Base-by-base conservation (phyloP, 768 basidiomycete species). In the Tricholoma bakamatsutake region DNA sequence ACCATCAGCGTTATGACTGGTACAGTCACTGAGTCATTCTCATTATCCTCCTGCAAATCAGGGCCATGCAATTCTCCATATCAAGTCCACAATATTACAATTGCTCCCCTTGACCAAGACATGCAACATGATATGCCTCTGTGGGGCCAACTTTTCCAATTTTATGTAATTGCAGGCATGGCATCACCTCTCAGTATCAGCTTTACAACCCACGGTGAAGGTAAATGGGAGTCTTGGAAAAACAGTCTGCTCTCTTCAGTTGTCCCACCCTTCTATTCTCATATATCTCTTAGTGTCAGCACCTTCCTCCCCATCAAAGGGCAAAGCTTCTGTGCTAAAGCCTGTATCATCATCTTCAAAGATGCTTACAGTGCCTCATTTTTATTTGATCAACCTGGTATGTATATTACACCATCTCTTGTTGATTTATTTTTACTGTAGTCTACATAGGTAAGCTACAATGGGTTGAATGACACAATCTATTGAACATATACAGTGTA, bases 61-160 rank as follows among this genome's bases (percentile, higher is more conserved):
- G 43, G 43, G 27, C 27, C 27, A 46, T 12, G 24, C 27, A 46
- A 46, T 46, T 46, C 43, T 46, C 31, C 5, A 4, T 33, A 33
- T 33, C 31, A 33, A 33, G 7, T 33, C 11, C 8, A 8, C 11
- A 33, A 33, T 2, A 33, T 4, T 33, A 43, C 13, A 15, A 57
- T 57, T 46, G 42, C 27, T 17, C 56, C 51, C 12, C 53, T 57
- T 37, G 39, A 43, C 21, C 52, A 57, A 42, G 56, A 57, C 13
- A 53, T 53, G 43, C 11, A 43, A 18, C 13, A 45, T 6, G 52
- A 57, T 37, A 31, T 43, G 18, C 46, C 51, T 6, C 33, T 57
- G 40, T 57, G 56, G 56, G 56, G 56, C 15, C 50, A 52, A 10
- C 21, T 53, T 31, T 47, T 57, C 37, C 15, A 46, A 21, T 57